Evolutionary conservation across 495 filamentous ascomycete genomes (phyloP).

Genomic region (Chaetomium cochliodes): DNA sequence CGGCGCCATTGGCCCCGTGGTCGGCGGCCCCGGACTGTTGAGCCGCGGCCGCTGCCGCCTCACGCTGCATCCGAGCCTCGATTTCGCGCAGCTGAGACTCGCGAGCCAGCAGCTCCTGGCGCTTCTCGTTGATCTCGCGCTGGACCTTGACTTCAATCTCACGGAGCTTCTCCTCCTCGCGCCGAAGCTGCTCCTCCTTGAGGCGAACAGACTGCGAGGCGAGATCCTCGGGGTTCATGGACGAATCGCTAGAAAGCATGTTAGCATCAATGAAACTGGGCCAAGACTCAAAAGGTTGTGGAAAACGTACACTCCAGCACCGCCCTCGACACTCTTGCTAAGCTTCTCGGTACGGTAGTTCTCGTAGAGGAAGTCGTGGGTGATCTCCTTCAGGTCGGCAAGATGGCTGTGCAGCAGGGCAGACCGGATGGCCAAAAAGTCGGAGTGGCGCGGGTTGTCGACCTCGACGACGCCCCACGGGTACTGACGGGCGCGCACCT

Average conservation of each 20-base stretch:
- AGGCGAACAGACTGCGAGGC: conserved; percentile 95
- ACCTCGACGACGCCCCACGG: conserved; percentile 99
- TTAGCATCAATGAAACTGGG: conserved; percentile 35
- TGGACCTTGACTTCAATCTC: conserved; percentile 99
- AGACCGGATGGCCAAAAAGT: conserved; percentile 96
- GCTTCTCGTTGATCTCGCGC: conserved; percentile 99
- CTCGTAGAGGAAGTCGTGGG: conserved; percentile 98
- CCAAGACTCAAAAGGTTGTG: neutral
- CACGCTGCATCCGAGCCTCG: conserved; percentile 60
- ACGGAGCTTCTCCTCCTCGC: conserved; percentile 98
- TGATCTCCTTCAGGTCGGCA: conserved; percentile 98
- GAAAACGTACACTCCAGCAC: conserved; percentile 73
- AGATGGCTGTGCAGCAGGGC: conserved; percentile 96
- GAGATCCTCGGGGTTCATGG: conserved; percentile 96
- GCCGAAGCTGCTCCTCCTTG: conserved; percentile 98
- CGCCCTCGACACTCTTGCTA: conserved; percentile 96
- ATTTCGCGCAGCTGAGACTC: conserved; percentile 98
- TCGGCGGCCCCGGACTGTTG: conserved; percentile 32
- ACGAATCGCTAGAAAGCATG: conserved; percentile 59
- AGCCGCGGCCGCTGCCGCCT: conserved; percentile 43
- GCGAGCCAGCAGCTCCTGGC: conserved; percentile 94
- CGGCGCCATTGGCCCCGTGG: conserved; percentile 51
- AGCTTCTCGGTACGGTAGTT: conserved; percentile 99
- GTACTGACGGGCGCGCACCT: conserved; percentile 93
- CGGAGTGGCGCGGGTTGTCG: conserved; percentile 97